Conservation (phyloP, 257 asterid species). For the Coffea eugenioides region DNA sequence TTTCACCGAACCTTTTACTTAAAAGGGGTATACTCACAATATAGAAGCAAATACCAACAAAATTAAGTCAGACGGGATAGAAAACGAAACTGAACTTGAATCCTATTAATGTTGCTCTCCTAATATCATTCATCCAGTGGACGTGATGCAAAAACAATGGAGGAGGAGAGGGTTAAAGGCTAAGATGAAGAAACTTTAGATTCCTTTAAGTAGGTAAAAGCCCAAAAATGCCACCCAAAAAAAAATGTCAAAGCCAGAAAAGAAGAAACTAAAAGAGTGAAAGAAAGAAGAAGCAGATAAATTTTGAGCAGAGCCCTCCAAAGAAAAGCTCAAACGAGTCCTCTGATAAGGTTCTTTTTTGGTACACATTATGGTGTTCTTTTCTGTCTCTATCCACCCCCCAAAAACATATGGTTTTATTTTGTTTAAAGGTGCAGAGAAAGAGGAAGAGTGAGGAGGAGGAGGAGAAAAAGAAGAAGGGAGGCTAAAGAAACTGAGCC, state of each 20-base stretch:
- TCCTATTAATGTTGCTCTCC: too few species aligned
- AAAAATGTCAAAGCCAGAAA: slow-evolving; percentile 32
- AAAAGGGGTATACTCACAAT: too few species aligned
- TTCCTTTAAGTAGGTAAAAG: slow-evolving; percentile 29
- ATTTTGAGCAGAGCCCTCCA: slow-evolving; percentile 36
- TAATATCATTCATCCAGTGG: too few species aligned
- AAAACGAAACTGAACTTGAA: too few species aligned
- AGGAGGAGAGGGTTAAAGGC: slow-evolving; percentile 35
- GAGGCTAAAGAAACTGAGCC: slow-evolving; percentile 35
- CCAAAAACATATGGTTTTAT: neutral
- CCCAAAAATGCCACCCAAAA: slow-evolving; percentile 32
- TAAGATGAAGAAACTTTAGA: slow-evolving; percentile 39
- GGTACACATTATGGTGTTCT: neutral
- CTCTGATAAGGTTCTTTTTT: slow-evolving; percentile 17
- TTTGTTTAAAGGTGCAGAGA: slow-evolving; percentile 22
- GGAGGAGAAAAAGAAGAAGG: slow-evolving; percentile 31
- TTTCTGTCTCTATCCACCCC: neutral
- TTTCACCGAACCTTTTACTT: too few species aligned
- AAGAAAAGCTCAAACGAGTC: slow-evolving; percentile 21
- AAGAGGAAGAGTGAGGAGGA: slow-evolving; percentile 36
- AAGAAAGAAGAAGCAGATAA: slow-evolving; percentile 53
- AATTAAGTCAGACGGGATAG: too few species aligned
- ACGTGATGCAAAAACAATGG: slow-evolving; percentile 24
- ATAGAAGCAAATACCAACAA: too few species aligned
- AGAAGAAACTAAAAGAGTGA: slow-evolving; percentile 17